These are phyloP conservation scores for Aspergillus sp. DNA, from an alignment of 2,329 filamentous ascomycete species.

Conservation along the genomic window DNA sequence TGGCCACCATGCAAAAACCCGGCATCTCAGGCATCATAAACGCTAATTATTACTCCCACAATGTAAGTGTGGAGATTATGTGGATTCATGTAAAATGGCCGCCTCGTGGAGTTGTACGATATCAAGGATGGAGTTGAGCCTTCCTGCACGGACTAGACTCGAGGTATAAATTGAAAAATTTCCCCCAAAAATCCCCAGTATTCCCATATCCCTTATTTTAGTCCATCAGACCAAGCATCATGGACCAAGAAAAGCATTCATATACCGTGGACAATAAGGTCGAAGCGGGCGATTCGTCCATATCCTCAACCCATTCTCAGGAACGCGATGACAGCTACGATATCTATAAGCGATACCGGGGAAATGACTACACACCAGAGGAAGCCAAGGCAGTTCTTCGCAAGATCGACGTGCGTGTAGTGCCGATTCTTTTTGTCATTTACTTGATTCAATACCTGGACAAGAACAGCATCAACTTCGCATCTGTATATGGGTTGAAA, in stretches of 20 bases:
- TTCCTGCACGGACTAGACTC: background rate
- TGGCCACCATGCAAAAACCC: no score
- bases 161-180: background rate
- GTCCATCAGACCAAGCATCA: background rate
- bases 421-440: constrained; percentile 54
- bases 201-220: no score
- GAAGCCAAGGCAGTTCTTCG: constrained; percentile 38
- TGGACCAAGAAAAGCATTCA: background rate
- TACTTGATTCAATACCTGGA: constrained; percentile 50
- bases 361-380: constrained; percentile 15
- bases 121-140: background rate
- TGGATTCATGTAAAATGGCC: background rate
- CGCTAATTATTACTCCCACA: no score
- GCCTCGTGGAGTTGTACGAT: background rate
- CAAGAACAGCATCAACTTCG: constrained; percentile 49
- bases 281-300: constrained; percentile 6
- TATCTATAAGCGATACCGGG: constrained; percentile 24
- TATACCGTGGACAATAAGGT: constrained; percentile 5
- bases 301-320: constrained; percentile 6
- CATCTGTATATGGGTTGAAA: constrained; percentile 27
- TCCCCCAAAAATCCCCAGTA: background rate
- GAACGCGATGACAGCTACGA: constrained; percentile 35
- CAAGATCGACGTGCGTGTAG: constrained; percentile 53
- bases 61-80: background rate
- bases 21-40: no score